Percentiles rank a stretch among this genome's conserved stretches.
These are phyloP conservation scores for Talaromyces amestolkiae DNA, from an alignment of 2,329 filamentous ascomycete species.

Conservation along the genomic window DNA sequence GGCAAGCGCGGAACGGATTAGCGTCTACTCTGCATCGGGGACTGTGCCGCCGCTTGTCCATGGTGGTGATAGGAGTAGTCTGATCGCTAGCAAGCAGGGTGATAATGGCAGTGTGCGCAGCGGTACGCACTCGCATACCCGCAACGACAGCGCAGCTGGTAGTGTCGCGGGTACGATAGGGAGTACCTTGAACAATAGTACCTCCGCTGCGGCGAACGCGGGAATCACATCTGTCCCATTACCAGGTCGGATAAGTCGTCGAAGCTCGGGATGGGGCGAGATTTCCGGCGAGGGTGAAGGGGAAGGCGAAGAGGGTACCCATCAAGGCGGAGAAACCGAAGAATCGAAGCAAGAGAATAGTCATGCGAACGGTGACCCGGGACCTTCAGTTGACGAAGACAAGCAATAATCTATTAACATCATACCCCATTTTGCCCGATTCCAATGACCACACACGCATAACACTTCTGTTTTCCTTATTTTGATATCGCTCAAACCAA, in stretches of 20 bases:
- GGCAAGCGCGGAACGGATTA: constrained; percentile 59
- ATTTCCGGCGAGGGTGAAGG: constrained; percentile 40
- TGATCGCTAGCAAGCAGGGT: constrained; percentile 66
- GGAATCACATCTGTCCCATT: constrained; percentile 30
- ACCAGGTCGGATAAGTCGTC: constrained; percentile 39
- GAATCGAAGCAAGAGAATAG: constrained; percentile 25
- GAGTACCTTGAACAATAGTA: constrained; percentile 27
- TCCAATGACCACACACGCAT: constrained; percentile 7
- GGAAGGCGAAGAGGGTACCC: constrained; percentile 14
- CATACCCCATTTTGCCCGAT: too few relatives aligned
- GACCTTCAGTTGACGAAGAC: constrained; percentile 1
- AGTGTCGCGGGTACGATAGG: constrained; percentile 55
- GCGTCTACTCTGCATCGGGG: constrained; percentile 74
- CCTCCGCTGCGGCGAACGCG: constrained; percentile 2
- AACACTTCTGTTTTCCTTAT: background rate
- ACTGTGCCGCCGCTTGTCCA: constrained; percentile 53
- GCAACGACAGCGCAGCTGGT: constrained; percentile 77
- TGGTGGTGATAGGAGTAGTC: constrained; percentile 74
- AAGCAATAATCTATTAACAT: background rate
- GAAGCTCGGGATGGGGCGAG: constrained; percentile 47
- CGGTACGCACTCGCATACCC: constrained; percentile 70
- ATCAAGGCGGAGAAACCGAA: constrained; percentile 36
- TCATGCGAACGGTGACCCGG: background rate
- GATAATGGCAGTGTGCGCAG: constrained; percentile 78
- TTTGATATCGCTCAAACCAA: background rate